Evolutionary conservation across 176 grass and related monocot species (phyloP).

Genomic region (Bothriochloa decipiens): DNA sequence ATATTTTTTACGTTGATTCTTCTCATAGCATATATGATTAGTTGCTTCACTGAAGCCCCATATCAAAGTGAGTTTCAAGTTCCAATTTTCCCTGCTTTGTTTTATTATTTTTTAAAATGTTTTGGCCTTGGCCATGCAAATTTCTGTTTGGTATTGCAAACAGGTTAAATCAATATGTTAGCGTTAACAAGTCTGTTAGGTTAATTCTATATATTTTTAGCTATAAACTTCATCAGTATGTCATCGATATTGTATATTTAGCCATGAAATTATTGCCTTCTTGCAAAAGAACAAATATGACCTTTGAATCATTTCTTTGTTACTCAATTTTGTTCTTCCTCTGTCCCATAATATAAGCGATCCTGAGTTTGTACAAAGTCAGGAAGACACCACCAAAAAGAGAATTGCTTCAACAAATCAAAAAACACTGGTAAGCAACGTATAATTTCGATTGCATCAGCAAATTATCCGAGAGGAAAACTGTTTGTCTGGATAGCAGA

Average conservation of each 20-base stretch:
- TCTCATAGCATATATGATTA: slow-evolving; percentile 19
- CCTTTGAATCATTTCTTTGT: not conserved
- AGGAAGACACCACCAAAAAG: no score
- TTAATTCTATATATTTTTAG: not conserved
- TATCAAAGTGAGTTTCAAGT: slow-evolving; percentile 17
- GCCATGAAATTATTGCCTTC: not conserved
- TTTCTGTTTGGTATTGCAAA: not conserved
- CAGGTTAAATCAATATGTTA: slow-evolving; percentile 16
- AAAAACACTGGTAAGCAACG: no score
- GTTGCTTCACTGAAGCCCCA: not conserved
- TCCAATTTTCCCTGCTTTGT: not conserved
- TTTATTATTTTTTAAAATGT: not conserved
- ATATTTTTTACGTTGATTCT: slow-evolving; percentile 39
- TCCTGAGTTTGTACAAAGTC: not conserved
- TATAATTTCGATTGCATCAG: no score
- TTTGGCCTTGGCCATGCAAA: not conserved
- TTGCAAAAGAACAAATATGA: not conserved
- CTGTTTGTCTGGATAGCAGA: no score
- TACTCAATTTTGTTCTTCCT: not conserved
- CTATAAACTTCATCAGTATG: not conserved
- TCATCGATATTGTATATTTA: not conserved
- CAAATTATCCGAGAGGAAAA: no score
- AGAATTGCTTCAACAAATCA: no score
- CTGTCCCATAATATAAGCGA: not conserved
- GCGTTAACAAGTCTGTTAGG: slow-evolving; percentile 12